Base-by-base conservation (phyloP, 2,329 filamentous ascomycete genomes). In the Pseudogymnoascus sp. region DNA sequence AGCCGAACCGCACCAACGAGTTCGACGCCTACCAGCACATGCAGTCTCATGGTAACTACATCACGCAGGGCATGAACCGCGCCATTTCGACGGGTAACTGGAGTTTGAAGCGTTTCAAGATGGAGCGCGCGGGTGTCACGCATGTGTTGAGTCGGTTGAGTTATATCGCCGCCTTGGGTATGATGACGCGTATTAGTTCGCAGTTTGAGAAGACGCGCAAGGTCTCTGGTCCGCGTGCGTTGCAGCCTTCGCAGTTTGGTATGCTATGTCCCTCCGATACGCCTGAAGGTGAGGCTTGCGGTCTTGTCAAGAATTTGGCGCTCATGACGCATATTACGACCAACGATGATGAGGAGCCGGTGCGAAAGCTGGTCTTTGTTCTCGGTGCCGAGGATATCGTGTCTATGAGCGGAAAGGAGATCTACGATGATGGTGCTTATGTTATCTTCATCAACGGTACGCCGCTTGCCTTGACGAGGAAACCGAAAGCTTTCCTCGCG, bases 291-390 rank as follows among this genome's bases (percentile, higher is more conserved):
- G 95, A 99, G 79, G 93, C 95, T 9, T 99, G 95, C 78, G 95
- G 95, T 81, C 78, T 99, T 63, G 93, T 99, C 69, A 99, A 99
- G 81, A 99, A 99, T 72, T 77, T 99, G 79, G 95, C 95, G 7
- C 81, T 99, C 63, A 99, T 99, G 95, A 99, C 96, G 60, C 96
- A 99, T 72, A 97, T 99, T 69, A 99, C 95, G 0, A 99, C 95
- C 1, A 91, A 96, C 67, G 91, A 96, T 63, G 92, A 97, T 63
- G 95, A 97, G 73, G 91, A 87, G 16, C 93, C 95, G 0, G 90
- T 99, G 14, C 88, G 88, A 70, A 88, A 91, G 70, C 86, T 96
- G 73, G 87, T 97, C 1, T 95, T 93, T 72, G 87, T 90, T 62
- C 81, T 97, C 25, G 93, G 96, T 49, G 88, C 91, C 2, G 90